These are phyloP conservation scores for Diaporthe caulivora DNA, from an alignment of 2,329 filamentous ascomycete species.

Conservation along the genomic window DNA sequence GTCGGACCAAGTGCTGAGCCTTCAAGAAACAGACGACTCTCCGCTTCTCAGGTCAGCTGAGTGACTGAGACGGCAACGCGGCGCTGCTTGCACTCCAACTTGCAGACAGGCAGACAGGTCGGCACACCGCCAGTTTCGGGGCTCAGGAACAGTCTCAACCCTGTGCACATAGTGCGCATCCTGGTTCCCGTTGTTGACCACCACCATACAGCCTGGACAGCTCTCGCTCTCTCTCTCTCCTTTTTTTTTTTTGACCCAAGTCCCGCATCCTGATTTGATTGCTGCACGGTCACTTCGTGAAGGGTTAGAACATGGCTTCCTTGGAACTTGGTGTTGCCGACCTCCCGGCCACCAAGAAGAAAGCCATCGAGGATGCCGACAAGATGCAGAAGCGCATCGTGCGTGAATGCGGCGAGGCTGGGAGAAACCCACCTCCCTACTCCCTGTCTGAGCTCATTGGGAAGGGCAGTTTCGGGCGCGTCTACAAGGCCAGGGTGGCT, in stretches of 20 bases:
- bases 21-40: neutral
- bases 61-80: neutral
- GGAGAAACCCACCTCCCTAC: conserved; percentile 70
- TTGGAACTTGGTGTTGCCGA: conserved; percentile 49
- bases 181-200: neutral
- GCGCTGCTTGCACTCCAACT: neutral
- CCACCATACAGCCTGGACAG: neutral
- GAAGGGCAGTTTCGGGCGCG: conserved; percentile 76
- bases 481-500: conserved; percentile 69
- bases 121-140: conserved; percentile 21
- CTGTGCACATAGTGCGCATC: too few relatives aligned
- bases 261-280: neutral
- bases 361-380: conserved; percentile 72
- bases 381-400: conserved; percentile 71
- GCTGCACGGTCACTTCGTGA: neutral
- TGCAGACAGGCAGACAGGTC: neutral
- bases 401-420: conserved; percentile 68
- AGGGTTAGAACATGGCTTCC: conserved; percentile 45
- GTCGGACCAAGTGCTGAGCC: neutral
- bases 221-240: too few relatives aligned
- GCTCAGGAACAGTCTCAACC: neutral
- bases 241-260: neutral
- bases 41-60: neutral
- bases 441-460: conserved; percentile 75
- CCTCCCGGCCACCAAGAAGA: conserved; percentile 51